phyloP scores from a whole-genome alignment of 345 rosid species.

The Citropsis articulata region DNA sequence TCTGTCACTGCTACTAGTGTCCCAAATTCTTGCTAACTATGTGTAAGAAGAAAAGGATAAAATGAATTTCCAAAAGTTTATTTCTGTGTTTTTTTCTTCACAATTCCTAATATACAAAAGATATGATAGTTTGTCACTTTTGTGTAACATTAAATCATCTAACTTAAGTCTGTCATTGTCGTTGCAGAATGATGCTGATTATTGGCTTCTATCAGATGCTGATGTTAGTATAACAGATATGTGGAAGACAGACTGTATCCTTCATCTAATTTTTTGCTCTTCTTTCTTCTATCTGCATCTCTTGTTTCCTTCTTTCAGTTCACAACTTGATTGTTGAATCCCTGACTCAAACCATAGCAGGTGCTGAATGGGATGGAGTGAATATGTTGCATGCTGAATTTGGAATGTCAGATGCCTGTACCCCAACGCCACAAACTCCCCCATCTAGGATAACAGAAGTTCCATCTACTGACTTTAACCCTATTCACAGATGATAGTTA shows the following conservation, averaged over 20 bases:
- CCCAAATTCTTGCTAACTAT: background rate
- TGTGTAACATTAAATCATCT: background rate
- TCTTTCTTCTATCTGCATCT: background rate
- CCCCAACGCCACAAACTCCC: conserved; percentile 52
- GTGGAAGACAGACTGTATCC: conserved; percentile 96
- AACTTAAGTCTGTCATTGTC: conserved; percentile 1
- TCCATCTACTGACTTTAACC: conserved; percentile 35
- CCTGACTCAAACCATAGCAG: conserved; percentile 54
- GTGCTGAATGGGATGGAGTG: conserved; percentile 57
- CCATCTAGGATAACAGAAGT: conserved; percentile 40
- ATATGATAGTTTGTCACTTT: conserved; percentile 7
- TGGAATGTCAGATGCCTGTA: conserved; percentile 50
- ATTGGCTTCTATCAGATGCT: conserved; percentile 85
- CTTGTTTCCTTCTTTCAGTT: background rate
- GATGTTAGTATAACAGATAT: conserved; percentile 89
- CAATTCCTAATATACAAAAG: background rate
- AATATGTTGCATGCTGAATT: conserved; percentile 48
- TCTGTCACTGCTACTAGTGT: background rate
- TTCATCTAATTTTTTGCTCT: conserved; percentile 18
- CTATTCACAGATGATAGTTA: conserved; percentile 36
- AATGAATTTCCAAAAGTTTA: background rate
- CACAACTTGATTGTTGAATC: conserved; percentile 21
- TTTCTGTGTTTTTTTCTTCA: background rate
- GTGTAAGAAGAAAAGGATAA: background rate
- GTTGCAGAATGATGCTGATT: conserved; percentile 79